A percentile compares a stretch with the other conserved stretches of the same genome.
These are phyloP conservation scores for Lactarius akahatsu DNA, from an alignment of 768 basidiomycete genomes.

Conservation along the genomic window DNA sequence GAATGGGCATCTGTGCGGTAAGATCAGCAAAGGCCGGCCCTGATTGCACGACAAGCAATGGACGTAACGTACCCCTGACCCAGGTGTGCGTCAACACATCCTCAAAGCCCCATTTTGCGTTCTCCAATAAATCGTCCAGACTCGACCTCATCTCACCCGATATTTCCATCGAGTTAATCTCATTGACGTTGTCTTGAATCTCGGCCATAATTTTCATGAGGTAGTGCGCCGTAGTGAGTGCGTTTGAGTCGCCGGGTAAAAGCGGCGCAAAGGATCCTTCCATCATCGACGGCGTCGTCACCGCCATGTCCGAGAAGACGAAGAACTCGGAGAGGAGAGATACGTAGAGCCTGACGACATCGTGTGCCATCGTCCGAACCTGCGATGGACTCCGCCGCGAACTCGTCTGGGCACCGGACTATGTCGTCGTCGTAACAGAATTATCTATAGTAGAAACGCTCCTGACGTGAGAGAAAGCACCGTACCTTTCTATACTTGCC, in stretches of 20 bases:
- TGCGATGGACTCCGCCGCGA: slow-evolving; percentile 80
- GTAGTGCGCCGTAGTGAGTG: slow-evolving; percentile 79
- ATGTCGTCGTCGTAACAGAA: neutral
- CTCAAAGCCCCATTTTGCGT: slow-evolving; percentile 82
- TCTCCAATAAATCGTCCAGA: slow-evolving; percentile 75
- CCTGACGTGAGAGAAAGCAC: slow-evolving; percentile 9
- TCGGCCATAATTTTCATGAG: slow-evolving; percentile 79
- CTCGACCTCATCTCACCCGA: slow-evolving; percentile 67
- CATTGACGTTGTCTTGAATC: slow-evolving; percentile 81
- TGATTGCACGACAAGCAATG: neutral
- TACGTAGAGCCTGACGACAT: slow-evolving; percentile 83
- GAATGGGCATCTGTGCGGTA: slow-evolving; percentile 66
- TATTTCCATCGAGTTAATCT: slow-evolving; percentile 78
- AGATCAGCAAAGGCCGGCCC: slow-evolving; percentile 5
- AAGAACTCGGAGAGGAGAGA: slow-evolving; percentile 86
- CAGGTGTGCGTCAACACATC: slow-evolving; percentile 77
- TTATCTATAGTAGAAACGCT: neutral
- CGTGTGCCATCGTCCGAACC: slow-evolving; percentile 83
- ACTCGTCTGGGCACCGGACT: slow-evolving; percentile 37
- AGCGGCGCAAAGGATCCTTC: slow-evolving; percentile 45
- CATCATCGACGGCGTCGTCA: slow-evolving; percentile 51
- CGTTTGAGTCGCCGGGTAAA: slow-evolving; percentile 75
- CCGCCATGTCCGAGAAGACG: slow-evolving; percentile 71
- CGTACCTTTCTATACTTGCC: slow-evolving; percentile 87
- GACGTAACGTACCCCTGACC: slow-evolving; percentile 72